Base-by-base conservation (phyloP, 2,329 filamentous ascomycete genomes). In the Fusarium denticulatum region DNA sequence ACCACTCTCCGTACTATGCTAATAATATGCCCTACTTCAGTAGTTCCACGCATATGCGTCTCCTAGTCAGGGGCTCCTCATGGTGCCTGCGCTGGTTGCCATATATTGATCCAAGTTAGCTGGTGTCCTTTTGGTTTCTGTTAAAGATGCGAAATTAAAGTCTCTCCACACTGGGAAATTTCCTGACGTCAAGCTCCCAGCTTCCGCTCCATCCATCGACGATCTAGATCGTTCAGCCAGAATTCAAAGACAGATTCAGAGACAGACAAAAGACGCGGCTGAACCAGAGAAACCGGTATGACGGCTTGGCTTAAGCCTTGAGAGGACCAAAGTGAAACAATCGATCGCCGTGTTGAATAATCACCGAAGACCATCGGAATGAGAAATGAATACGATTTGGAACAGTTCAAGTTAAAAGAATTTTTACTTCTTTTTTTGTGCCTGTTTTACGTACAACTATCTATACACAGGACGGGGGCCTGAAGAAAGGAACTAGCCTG, bases 391-490 rank as follows among this genome's bases (percentile, higher is more conserved):
- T 72, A 45, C 64, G 56, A 63, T 61, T 57, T 56, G 60, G 60
- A 71, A 63, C 46, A 69, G 52, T 64, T 47, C 42, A 61, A 60
- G 37, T 74, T 56, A 73, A 76, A 76, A 72, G 71, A 77, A 78
- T 69, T 83, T 81, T 80, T 80, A 73, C 76, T 81, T 79, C 76
- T 79, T 81, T 81, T 78, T 80, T 80, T 80, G 76, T 80, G 78
- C 79, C 78, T 83, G 79, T 82, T 46, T 66, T 79, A 73, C 55
- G 72, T 74, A 81, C 79, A 83, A 78, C 80, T 83, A 82, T 78
- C 79, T 80, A 82, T 80, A 80, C 79, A 81, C 75, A 81, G 78
- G 76, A 76, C 65, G 67, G 71, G 71, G 74, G 71, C 64, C 66
- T 53, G 70, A 73, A 77, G 74, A 78, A 57, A 69, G 60, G 58